phyloP scores from a whole-genome alignment of 441 rosid genomes.

The Croton laevigatus region DNA sequence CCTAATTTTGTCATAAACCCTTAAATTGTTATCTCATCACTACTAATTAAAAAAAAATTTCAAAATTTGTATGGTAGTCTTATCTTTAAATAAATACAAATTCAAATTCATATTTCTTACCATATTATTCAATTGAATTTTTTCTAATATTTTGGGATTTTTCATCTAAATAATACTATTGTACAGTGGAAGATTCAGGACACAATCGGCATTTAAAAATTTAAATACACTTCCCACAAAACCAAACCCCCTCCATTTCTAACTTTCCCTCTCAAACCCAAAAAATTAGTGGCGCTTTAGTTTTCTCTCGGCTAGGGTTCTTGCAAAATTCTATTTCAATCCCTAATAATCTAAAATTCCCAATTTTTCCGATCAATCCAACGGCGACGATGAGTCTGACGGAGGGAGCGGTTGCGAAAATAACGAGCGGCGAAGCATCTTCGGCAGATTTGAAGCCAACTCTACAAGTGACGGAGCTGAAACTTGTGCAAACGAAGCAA shows the following conservation, averaged over 20 bases:
- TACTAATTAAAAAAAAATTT: too few relatives aligned
- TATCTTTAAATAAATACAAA: too few relatives aligned
- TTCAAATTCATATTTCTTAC: too few relatives aligned
- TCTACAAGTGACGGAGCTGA: constrained; percentile 64
- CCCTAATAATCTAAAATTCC: neutral
- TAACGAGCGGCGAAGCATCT: constrained; percentile 41
- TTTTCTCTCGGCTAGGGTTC: constrained; percentile 11
- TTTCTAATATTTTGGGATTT: too few relatives aligned
- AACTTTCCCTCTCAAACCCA: constrained; percentile 21
- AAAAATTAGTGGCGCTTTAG: constrained; percentile 11
- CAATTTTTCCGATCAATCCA: neutral
- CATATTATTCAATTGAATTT: too few relatives aligned
- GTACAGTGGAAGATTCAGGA: too few relatives aligned
- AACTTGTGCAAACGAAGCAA: constrained; percentile 44
- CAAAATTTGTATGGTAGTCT: too few relatives aligned
- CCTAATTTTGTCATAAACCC: too few relatives aligned
- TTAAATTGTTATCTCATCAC: too few relatives aligned
- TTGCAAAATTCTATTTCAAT: neutral
- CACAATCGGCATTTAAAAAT: neutral
- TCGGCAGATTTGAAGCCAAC: constrained; percentile 54
- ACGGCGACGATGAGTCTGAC: constrained; percentile 46
- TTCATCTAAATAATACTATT: too few relatives aligned
- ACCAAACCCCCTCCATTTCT: neutral
- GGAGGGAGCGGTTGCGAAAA: constrained; percentile 48
- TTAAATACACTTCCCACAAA: neutral